Base-by-base conservation (phyloP, 108 stramenopile species). In the Schizochytrium sp. region DNA sequence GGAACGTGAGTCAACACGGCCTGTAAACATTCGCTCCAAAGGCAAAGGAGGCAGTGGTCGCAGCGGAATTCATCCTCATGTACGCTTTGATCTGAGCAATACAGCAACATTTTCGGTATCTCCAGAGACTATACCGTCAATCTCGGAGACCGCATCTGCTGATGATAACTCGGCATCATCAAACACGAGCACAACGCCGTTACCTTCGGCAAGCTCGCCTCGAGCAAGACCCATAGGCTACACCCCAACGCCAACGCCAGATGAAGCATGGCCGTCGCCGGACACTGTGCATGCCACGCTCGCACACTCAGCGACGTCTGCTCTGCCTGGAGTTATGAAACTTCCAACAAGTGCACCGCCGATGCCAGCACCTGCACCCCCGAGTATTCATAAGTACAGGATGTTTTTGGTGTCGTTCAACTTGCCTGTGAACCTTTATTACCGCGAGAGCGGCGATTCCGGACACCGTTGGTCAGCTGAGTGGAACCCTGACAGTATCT, bases 401-500 rank as follows among this genome's bases (percentile, higher is more conserved):
- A 83, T 83, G 76, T 83, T 83, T 28, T 53, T 83, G 15, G 76
- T 83, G 50, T 83, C 76, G 28, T 83, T 55, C 3, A 83, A 83
- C 28, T 53, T 83, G 50, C 76, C 76, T 13, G 53, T 83, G 15
- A 55, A 55, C 76, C 19, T 83, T 55, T 83, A 83, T 40, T 38
- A n/a, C 5, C 28, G 55, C 28, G 50, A 49, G 53, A 17, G 15
- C 47, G 53, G 53, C 15, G 50, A 49, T 38, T 47, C 19, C 28
- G 76, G 76, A 17, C 49, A 83, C 47, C 45, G 47, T 12, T 83
- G 76, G 76, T n/a, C 50, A 38, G 76, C 76, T 5, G 76, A 83
- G 76, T 83, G 76, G 76, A 83, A 83, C 53, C 76, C 76, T 5
- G 76, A 83, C 76, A 83, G 76, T 53, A 83, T 83, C 13, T 83